Evolutionary conservation across 768 basidiomycete genomes (phyloP).

Genomic region (Thelephora aurantiotincta): DNA sequence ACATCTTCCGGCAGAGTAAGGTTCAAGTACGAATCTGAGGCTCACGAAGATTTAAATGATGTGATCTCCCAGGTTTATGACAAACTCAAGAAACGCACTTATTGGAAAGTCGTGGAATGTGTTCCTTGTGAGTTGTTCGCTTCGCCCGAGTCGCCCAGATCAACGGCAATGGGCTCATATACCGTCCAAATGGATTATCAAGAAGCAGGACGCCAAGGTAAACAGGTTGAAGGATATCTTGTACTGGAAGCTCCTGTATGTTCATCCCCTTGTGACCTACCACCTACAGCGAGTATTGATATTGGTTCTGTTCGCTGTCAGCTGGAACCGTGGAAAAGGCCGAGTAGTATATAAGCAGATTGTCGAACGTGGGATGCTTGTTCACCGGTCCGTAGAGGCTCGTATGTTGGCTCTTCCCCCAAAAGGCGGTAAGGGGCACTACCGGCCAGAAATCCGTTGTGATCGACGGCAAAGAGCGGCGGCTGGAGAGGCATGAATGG

Average conservation of each 20-base stretch:
- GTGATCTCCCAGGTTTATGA: conserved; percentile 39
- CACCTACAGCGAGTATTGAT: not conserved
- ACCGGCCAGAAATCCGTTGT: not conserved
- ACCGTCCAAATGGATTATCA: not conserved
- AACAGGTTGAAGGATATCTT: not conserved
- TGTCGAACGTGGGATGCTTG: conserved; percentile 2
- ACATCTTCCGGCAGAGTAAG: not conserved
- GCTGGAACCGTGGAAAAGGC: conserved; percentile 6
- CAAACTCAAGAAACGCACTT: conserved; percentile 29
- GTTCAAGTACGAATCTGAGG: conserved; percentile 21
- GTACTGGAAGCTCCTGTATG: not conserved
- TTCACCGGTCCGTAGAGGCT: conserved; percentile 8
- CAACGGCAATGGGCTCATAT: too few species aligned
- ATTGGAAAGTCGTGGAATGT: conserved; percentile 59
- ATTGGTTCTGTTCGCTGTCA: not conserved
- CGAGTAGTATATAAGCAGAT: conserved; percentile 3
- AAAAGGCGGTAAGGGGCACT: not conserved
- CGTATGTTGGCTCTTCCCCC: conserved; percentile 3
- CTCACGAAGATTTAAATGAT: conserved; percentile 51
- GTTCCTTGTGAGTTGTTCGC: conserved; percentile 10
- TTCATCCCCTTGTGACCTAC: too few species aligned
- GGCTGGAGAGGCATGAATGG: not conserved
- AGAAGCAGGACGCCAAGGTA: not conserved
- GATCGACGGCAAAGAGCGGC: not conserved
- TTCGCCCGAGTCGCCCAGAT: too few species aligned